A percentile compares a stretch with the other conserved stretches of the same genome.
Evolutionary conservation across 2,329 filamentous ascomycete species (phyloP).

Genomic region (Xylogone sp.): DNA sequence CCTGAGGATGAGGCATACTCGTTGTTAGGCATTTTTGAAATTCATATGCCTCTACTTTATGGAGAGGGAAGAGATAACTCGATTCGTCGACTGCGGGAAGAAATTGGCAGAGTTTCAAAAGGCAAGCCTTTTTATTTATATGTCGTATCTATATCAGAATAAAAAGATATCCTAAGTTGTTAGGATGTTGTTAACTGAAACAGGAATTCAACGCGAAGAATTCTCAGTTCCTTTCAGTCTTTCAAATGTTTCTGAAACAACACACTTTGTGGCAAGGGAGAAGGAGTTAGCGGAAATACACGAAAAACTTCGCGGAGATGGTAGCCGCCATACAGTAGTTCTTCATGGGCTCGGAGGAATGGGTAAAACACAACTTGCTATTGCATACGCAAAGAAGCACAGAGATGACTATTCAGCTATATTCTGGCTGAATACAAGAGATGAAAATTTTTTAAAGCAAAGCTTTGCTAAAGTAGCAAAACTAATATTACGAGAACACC

Average conservation of each 20-base stretch:
- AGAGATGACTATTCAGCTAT: conserved; percentile 14
- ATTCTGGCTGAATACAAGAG: conserved; percentile 13
- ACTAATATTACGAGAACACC: conserved; percentile 3
- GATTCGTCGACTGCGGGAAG: conserved; percentile 23
- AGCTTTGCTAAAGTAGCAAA: conserved; percentile 18
- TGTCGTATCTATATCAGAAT: not conserved
- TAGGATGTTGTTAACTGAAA: conserved; percentile 1
- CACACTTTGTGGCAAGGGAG: conserved; percentile 4
- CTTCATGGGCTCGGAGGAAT: conserved; percentile 4
- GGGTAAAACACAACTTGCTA: conserved; percentile 5
- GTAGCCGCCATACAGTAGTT: not conserved
- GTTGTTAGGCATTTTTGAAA: conserved; percentile 37
- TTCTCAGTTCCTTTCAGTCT: conserved; percentile 4
- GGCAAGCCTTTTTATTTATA: conserved; percentile 1
- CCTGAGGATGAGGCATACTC: conserved; percentile 38
- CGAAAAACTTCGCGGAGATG: not conserved
- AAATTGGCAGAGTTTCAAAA: conserved; percentile 20
- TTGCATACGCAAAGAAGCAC: conserved; percentile 10
- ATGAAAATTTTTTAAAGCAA: conserved; percentile 19
- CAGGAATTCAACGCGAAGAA: not conserved
- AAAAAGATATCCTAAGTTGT: not conserved
- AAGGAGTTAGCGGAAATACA: not conserved
- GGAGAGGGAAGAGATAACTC: conserved; percentile 23
- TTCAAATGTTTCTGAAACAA: conserved; percentile 1
- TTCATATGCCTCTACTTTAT: conserved; percentile 40